Base-by-base conservation (phyloP, 352 stramenopile species). In the Saprolegnia parasitica region DNA sequence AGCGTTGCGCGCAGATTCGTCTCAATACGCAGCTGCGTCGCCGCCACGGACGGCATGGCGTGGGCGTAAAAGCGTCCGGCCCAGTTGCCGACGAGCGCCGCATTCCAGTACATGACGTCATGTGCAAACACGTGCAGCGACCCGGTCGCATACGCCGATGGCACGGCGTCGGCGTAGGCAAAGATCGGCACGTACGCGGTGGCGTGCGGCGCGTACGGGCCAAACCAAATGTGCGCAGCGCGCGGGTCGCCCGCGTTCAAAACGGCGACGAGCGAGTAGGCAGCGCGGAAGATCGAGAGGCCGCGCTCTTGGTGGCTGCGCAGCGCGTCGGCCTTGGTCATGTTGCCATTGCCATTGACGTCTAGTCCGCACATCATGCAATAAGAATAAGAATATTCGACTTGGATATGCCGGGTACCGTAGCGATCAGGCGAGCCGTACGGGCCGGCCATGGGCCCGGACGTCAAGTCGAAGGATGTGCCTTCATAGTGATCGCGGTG, bases 401-500 rank as follows among this genome's bases (percentile, higher is more conserved):
- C 20, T 74, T n/a, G n/a, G 52, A 0, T 76, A 89, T 5, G 89
- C 63, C 75, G 9, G 70, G 71, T 40, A 42, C 95, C 87, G 77
- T 95, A 97, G 24, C 92, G 84, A 73, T 98, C 90, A 6, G 92
- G 92, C 62, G 96, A 79, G 10, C 93, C 90, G 75, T 90, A 98
- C 18, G 95, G 91, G 11, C 95, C 95, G 32, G 77, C 84, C 35
- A 81, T 76, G 0, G 81, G 76, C 0, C 89, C 87, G 62, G 81
- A 78, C 0, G 83, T 96, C 79, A 97, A 91, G 65, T 97, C 87
- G 72, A 94, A 98, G 32, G 76, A 47, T 11, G 93, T 98, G 39
- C 90, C 90, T 76, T 98, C 87, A 68, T 98, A 98, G 75, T 97
- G 93, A 74, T 98, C 89, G 3, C 93, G 82, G 70, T 97, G 88